Evolutionary conservation across 2,329 filamentous ascomycete genomes (phyloP).

Genomic region (Pseudogymnoascus sp.): DNA sequence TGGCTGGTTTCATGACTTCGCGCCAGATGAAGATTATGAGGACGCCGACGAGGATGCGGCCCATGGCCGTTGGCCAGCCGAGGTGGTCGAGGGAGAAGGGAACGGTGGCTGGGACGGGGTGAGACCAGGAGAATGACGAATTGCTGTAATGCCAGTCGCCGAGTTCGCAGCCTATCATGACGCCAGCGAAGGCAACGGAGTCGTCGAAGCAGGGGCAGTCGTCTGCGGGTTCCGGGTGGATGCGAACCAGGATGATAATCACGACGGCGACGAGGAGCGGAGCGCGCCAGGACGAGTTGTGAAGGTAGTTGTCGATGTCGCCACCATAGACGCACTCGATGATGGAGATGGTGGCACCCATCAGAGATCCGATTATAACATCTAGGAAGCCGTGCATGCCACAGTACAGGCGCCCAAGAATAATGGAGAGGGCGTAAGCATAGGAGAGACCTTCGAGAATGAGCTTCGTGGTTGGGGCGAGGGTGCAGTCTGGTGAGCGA

Average conservation of each 20-base stretch:
- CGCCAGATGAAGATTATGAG: conserved; percentile 83
- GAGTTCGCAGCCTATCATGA: conserved; percentile 75
- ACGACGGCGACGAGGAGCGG: conserved; percentile 57
- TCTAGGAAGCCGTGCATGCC: conserved; percentile 98
- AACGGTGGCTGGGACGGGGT: conserved; percentile 48
- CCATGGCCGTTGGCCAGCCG: conserved; percentile 55
- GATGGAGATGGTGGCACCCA: conserved; percentile 61
- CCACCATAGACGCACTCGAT: conserved; percentile 55
- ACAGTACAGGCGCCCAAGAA: conserved; percentile 88
- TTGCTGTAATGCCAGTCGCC: conserved; percentile 71
- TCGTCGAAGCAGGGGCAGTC: conserved; percentile 97
- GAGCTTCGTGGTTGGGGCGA: conserved; percentile 51
- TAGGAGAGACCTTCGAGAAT: conserved; percentile 65
- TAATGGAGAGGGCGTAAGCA: conserved; percentile 81
- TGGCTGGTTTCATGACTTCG: conserved; percentile 75
- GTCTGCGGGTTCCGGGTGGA: conserved; percentile 93
- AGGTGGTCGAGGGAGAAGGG: conserved; percentile 61
- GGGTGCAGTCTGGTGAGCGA: conserved; percentile 54
- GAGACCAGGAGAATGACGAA: conserved; percentile 39
- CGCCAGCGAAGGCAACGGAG: conserved; percentile 85
- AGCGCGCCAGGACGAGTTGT: conserved; percentile 55
- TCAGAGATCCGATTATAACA: conserved; percentile 69
- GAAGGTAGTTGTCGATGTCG: conserved; percentile 63
- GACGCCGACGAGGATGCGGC: conserved; percentile 72
- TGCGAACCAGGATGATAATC: conserved; percentile 70